phyloP scores from a whole-genome alignment of 2,329 filamentous ascomycete species.

The Hypomyces perniciosus region DNA sequence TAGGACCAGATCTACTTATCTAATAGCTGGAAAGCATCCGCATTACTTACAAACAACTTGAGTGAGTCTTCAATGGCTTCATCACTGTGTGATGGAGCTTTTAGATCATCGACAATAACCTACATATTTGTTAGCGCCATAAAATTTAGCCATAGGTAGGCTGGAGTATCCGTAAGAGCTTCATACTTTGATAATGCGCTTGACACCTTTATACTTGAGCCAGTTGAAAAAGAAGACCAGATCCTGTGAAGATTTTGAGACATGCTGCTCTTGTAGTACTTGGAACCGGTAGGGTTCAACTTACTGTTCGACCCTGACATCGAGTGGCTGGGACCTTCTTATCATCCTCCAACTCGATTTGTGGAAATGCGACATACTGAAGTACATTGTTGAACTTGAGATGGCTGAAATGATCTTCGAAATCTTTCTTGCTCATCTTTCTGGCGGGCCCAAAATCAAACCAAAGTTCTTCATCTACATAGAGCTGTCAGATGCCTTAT shows the following conservation, averaged over 20 bases:
- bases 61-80: constrained; percentile 3
- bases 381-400: neutral
- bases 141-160: too few species aligned
- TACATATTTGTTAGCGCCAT: neutral
- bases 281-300: neutral
- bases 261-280: neutral
- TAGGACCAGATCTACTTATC: neutral
- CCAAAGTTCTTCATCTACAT: constrained; percentile 1
- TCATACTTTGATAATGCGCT: neutral
- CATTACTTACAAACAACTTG: neutral
- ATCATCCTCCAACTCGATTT: neutral
- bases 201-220: neutral
- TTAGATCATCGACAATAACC: constrained; percentile 1
- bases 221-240: constrained; percentile 1
- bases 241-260: neutral
- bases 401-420: neutral
- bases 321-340: neutral
- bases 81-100: constrained; percentile 1
- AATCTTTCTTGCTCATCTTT: neutral
- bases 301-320: neutral
- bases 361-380: constrained; percentile 1
- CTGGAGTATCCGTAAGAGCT: neutral
- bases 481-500: neutral
- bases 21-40: neutral
- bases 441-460: constrained; percentile 1